A percentile compares a stretch with the other conserved stretches of the same genome.
Evolutionary conservation across 179 eudicot genomes (phyloP).

Genomic region (Silene coronaria): DNA sequence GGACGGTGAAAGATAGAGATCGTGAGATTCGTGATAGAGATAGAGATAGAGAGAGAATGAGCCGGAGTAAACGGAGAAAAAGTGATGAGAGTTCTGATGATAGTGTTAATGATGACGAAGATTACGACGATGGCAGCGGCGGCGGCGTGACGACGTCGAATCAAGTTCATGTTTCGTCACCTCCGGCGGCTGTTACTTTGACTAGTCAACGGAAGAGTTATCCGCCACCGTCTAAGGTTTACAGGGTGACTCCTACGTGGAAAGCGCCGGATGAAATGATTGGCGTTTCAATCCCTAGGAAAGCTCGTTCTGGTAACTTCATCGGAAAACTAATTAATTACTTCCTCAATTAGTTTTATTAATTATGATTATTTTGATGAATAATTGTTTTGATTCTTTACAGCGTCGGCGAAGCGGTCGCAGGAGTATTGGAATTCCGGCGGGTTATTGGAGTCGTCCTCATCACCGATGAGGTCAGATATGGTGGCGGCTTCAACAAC

Average conservation of each 20-base stretch:
- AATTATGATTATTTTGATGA: neutral
- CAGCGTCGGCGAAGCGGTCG: slow-evolving; percentile 81
- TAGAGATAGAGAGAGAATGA: slow-evolving; percentile 52
- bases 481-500: slow-evolving; percentile 26
- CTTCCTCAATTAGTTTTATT: neutral
- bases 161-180: slow-evolving; percentile 23
- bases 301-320: slow-evolving; percentile 79
- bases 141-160: slow-evolving; percentile 38
- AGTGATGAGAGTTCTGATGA: slow-evolving; percentile 72
- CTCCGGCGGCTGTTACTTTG: slow-evolving; percentile 27
- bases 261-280: slow-evolving; percentile 88
- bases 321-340: neutral
- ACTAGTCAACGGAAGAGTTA: slow-evolving; percentile 59
- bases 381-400: neutral
- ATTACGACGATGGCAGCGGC: slow-evolving; percentile 52
- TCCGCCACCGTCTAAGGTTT: slow-evolving; percentile 50
- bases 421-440: slow-evolving; percentile 64
- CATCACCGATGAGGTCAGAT: slow-evolving; percentile 47
- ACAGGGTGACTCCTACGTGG: slow-evolving; percentile 54
- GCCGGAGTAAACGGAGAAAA: slow-evolving; percentile 56
- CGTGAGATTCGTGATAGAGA: slow-evolving; percentile 50
- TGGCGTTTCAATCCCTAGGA: slow-evolving; percentile 72
- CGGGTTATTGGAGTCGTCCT: slow-evolving; percentile 33
- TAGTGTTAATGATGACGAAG: slow-evolving; percentile 81
- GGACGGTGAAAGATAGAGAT: slow-evolving; percentile 43